Evolutionary conservation across 768 basidiomycete species (phyloP).

Genomic region (Lactarius tabidus): DNA sequence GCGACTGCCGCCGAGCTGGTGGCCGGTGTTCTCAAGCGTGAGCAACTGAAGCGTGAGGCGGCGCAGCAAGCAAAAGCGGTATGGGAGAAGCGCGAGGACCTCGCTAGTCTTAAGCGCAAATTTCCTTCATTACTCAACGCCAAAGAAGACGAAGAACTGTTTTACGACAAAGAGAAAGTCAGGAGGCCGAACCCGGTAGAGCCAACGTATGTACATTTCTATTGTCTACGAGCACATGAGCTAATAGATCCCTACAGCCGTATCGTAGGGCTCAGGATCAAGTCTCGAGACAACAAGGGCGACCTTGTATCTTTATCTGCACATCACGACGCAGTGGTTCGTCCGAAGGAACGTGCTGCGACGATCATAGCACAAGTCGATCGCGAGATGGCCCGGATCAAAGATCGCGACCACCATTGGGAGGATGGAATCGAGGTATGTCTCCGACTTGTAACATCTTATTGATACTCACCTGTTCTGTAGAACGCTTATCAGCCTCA

Average conservation of each 20-base stretch:
- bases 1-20: slow-evolving; percentile 69
- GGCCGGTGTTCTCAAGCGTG: slow-evolving; percentile 61
- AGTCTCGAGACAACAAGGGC: slow-evolving; percentile 41
- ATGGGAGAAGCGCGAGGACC: slow-evolving; percentile 72
- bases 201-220: slow-evolving; percentile 28
- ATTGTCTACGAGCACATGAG: background rate
- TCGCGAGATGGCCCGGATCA: slow-evolving; percentile 50
- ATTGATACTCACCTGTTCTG: slow-evolving; percentile 10
- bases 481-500: slow-evolving; percentile 71
- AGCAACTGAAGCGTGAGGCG: slow-evolving; percentile 69
- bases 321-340: slow-evolving; percentile 49
- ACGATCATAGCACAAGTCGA: slow-evolving; percentile 61
- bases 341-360: slow-evolving; percentile 62
- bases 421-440: slow-evolving; percentile 83
- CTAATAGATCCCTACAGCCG: slow-evolving; percentile 33
- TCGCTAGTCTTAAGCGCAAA: slow-evolving; percentile 79
- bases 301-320: slow-evolving; percentile 39
- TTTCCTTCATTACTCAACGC: slow-evolving; percentile 56
- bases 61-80: slow-evolving; percentile 55
- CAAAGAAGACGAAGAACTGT: slow-evolving; percentile 61
- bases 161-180: slow-evolving; percentile 65
- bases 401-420: slow-evolving; percentile 76
- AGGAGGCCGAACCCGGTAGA: slow-evolving; percentile 51
- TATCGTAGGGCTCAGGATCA: slow-evolving; percentile 48
- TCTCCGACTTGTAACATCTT: slow-evolving; percentile 9